Base-by-base conservation (phyloP, 2,329 filamentous ascomycete species). In the Apiospora arundinis region DNA sequence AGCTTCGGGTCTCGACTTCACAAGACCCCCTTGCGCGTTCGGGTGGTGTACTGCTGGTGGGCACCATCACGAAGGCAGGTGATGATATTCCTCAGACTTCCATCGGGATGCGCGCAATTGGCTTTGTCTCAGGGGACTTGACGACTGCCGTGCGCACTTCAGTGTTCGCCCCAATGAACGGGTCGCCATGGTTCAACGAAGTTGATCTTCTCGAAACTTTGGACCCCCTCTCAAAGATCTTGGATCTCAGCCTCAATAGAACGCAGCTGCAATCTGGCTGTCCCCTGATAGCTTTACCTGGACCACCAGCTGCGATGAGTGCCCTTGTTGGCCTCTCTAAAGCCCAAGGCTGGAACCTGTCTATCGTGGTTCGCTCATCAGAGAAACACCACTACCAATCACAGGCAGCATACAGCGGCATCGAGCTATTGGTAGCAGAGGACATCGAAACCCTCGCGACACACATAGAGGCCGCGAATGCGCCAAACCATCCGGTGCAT, bases 1-100 rank as follows among this genome's bases (percentile, higher is more conserved):
- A 74, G 52, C 45, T 74, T 18, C 70, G 70, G 18, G 70, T 72
- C 40, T 37, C 65, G 11, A 69, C 71, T n/a, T 71, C 72, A 18
- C 68, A 71, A 42, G 52, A 28, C 63, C 68, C 28, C 21, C 69
- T 45, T 16, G 42, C 45, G 60, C 60, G 49, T n/a, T 67, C 67
- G 9, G 32, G 42, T n/a, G 60, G 69, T 6, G 28, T 71, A 25
- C 67, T 70, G 18, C 46, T 72, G 40, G 67, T 42, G 12, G 56
- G 72, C 21, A 66, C 46, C 7, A 65, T 74, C 44, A 67, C 70
- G 14, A 40, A 40, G 37, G 37, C 37, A 11, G 37, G 37, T 11
- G 37, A 40, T 40, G 37, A 40, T 40, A 40, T 40, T 40, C 37
- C 37, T 40, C 37, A 40, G 37, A 40, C 37, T 40, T 5, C 37